A percentile compares a stretch with the other conserved stretches of the same genome.
These are phyloP conservation scores for Silene vulgaris DNA, from an alignment of 179 eudicot species.

Conservation along the genomic window DNA sequence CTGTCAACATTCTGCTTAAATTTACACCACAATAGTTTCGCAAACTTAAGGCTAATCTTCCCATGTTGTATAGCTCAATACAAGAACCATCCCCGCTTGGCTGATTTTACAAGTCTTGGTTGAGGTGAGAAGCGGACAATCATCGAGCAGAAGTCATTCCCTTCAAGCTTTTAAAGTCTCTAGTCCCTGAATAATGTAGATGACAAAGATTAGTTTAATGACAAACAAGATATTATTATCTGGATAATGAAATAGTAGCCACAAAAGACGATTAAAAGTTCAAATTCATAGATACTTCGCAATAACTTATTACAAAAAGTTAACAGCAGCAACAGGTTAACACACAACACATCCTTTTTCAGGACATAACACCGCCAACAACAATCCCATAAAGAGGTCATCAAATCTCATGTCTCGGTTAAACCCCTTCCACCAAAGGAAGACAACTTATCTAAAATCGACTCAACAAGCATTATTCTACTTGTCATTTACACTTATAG, in stretches of 20 bases:
- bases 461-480: neutral
- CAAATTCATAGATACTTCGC: neutral
- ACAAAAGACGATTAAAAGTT: neutral
- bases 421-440: too few relatives aligned
- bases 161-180: conserved; percentile 10
- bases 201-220: neutral
- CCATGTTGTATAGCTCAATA: neutral
- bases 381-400: neutral
- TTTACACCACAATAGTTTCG: conserved; percentile 15
- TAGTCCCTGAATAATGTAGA: conserved; percentile 30
- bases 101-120: conserved; percentile 6
- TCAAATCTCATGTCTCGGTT: too few relatives aligned
- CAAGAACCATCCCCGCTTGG: neutral
- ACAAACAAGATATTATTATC: neutral
- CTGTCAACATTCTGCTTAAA: neutral
- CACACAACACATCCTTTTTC: neutral
- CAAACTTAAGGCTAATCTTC: neutral
- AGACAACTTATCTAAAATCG: too few relatives aligned
- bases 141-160: neutral
- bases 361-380: neutral
- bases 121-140: neutral
- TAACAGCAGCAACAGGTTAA: too few relatives aligned
- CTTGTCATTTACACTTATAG: neutral
- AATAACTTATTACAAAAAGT: too few relatives aligned
- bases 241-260: neutral